Evolutionary conservation across 352 stramenopile genomes (phyloP).

Genomic region (Globisporangium alternatum): DNA sequence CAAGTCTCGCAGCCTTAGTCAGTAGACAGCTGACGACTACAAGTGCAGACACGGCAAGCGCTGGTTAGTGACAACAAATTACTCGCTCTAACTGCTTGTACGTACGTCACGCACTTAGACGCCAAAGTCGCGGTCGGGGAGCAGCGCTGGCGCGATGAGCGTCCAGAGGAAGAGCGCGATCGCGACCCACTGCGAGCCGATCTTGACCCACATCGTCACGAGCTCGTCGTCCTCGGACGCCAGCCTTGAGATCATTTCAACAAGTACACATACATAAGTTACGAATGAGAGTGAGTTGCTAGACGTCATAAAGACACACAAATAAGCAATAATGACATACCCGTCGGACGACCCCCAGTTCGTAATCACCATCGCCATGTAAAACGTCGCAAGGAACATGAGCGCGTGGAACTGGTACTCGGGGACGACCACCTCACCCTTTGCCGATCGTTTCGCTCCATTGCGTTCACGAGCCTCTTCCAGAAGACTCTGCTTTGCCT

Average conservation of each 20-base stretch:
- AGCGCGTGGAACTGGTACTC: conserved; percentile 77
- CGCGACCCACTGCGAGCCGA: conserved; percentile 90
- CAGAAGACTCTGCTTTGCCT: background rate
- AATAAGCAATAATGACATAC: conserved; percentile 22
- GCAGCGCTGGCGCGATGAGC: conserved; percentile 87
- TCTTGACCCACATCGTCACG: conserved; percentile 95
- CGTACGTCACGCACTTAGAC: background rate
- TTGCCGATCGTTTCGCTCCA: background rate
- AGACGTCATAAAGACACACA: background rate
- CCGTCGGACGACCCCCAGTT: conserved; percentile 59
- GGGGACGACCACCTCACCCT: conserved; percentile 27
- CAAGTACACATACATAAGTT: background rate
- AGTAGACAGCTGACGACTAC: too few species aligned
- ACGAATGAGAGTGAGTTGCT: background rate
- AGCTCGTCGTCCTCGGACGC: conserved; percentile 45
- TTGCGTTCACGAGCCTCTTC: background rate
- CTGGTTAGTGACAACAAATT: background rate
- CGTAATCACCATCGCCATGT: conserved; percentile 85
- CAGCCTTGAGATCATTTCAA: background rate
- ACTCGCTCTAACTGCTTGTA: background rate
- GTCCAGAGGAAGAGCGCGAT: conserved; percentile 94
- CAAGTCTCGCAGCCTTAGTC: too few species aligned
- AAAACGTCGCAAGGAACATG: conserved; percentile 72
- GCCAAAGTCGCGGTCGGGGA: conserved; percentile 91
- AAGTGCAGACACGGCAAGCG: too few species aligned